phyloP scores from a whole-genome alignment of 306 rosid species.

The Rosa lucieae region DNA sequence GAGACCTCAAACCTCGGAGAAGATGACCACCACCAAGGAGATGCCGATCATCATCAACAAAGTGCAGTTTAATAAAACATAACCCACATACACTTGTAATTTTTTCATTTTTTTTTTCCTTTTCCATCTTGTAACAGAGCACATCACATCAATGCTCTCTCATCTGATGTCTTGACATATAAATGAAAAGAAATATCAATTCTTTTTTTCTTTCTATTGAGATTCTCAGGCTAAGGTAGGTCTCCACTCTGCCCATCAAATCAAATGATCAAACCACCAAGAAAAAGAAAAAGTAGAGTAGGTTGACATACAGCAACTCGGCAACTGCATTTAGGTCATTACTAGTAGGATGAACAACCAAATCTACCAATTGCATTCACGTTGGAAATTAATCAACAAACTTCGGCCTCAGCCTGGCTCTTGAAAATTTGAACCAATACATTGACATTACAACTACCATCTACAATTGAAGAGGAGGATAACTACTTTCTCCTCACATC shows the following conservation, averaged over 20 bases:
- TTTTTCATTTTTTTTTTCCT: constrained; percentile 10
- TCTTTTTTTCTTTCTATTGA: background rate
- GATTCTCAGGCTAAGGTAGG: background rate
- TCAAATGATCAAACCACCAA: constrained; percentile 22
- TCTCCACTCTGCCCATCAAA: constrained; percentile 8
- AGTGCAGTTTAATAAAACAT: constrained; percentile 24
- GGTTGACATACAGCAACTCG: background rate
- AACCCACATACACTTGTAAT: background rate
- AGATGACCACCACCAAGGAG: constrained; percentile 33
- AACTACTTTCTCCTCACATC: background rate
- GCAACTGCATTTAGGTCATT: background rate
- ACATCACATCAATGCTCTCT: constrained; percentile 34
- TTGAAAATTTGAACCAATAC: constrained; percentile 12
- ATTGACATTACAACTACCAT: constrained; percentile 12
- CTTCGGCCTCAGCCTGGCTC: constrained; percentile 4
- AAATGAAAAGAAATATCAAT: constrained; percentile 14
- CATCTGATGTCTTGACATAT: constrained; percentile 20
- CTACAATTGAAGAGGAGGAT: constrained; percentile 19
- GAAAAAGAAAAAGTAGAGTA: background rate
- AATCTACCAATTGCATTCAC: constrained; percentile 9
- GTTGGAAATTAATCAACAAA: constrained; percentile 7
- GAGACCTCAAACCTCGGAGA: constrained; percentile 29
- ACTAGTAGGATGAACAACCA: constrained; percentile 14
- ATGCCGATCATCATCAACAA: constrained; percentile 32
- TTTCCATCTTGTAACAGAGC: constrained; percentile 32